Evolutionary conservation across 306 rosid genomes (phyloP), one percentile per base, ranked within the genome.

Genomic region (Cyclanthera cordifolia): DNA sequence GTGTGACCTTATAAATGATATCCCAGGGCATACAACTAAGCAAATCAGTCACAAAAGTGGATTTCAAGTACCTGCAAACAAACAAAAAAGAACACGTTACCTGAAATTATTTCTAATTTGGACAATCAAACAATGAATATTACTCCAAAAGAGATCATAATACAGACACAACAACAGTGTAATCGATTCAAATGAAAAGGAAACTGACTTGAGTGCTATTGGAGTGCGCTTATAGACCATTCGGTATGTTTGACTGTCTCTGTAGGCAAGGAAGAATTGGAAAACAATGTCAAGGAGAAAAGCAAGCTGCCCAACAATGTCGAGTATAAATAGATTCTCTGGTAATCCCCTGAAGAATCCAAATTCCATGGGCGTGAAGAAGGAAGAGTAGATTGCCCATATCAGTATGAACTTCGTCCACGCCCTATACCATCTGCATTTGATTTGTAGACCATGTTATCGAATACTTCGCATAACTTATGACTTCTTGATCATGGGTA

Each of bases 11-110:
- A 85, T 67, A 93, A 75, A 93, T 79, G 72, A 85, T 65, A 76
- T 93, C 99, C 99, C 99, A 93, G 34, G 99, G 99, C 88, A 93
- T 67, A 72, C 99, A 93, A 57, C 82, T 90, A 71, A 93, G 91
- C 41, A 93, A 67, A 72, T 93, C 99, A 66, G 90, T 19, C 77
- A 85, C 68, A 73, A 93, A 93, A 77, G 54, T 23, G 64, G 88
- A 83, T 73, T 85, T 93, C 72, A 93, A 78, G 77, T 93, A 93
- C 82, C 98, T 93, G 63, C 37, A 24, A 70, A 24, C 54, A 52
- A 49, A 65, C n/a, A n/a, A 13, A 52, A 10, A n/a, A 56, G 11
- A 43, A 24, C 48, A 19, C n/a, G 5, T 32, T 16, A 53, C 7
- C 5, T 24, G 53, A 52, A 58, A 17, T 37, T 57, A 0, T 15